These are phyloP conservation scores for Mucor circinelloides DNA, from an alignment of 371 early-diverging fungal genomes.

Conservation along the genomic window DNA sequence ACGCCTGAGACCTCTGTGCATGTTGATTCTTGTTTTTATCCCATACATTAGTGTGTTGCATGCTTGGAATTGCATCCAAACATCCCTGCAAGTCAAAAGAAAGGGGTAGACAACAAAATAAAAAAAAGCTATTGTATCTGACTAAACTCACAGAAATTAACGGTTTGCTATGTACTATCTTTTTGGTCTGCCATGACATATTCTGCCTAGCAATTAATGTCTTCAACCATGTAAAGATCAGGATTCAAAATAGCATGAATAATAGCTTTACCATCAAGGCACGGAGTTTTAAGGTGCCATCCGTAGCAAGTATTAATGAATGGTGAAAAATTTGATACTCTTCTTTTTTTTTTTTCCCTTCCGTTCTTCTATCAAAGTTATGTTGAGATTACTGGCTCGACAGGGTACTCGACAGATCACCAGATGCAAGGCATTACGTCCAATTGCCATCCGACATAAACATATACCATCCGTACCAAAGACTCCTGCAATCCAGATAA, in stretches of 20 bases:
- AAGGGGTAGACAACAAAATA: background rate
- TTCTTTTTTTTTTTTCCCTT: background rate
- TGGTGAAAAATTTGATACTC: background rate
- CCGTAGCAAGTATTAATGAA: background rate
- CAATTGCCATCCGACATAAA: background rate
- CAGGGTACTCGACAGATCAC: constrained; percentile 4
- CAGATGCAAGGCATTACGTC: background rate
- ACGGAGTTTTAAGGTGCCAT: background rate
- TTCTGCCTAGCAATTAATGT: too few relatives aligned
- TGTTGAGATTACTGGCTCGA: constrained; percentile 15
- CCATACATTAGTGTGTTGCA: background rate
- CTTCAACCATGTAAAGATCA: background rate
- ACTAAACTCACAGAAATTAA: background rate
- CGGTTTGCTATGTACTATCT: background rate
- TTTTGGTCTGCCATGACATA: too few relatives aligned
- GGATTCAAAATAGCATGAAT: background rate
- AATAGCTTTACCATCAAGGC: background rate
- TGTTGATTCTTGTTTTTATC: background rate
- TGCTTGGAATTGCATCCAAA: background rate
- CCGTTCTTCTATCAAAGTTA: background rate
- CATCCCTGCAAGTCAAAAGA: background rate
- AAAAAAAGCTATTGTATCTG: background rate
- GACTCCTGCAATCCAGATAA: background rate
- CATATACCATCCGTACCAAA: background rate
- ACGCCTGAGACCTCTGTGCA: background rate